Percentiles rank a stretch among this genome's conserved stretches.
Conservation (phyloP, 2,329 filamentous ascomycete genomes). For the Aspergillus pseudoglaucus region DNA sequence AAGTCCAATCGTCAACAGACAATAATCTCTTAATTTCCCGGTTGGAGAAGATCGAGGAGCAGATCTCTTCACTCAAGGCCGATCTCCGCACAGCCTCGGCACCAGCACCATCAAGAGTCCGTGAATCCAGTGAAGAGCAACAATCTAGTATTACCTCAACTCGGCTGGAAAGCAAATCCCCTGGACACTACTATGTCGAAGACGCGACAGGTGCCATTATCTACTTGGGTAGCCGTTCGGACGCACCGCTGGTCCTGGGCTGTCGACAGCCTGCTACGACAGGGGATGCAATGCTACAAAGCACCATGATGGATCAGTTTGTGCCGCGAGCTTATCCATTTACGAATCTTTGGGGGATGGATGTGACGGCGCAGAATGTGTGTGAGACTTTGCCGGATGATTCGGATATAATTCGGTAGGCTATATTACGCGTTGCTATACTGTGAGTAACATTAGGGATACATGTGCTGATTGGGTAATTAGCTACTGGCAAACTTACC, state of each 20-base stretch:
- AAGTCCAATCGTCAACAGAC: background rate
- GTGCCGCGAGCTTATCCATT: slow-evolving; percentile 17
- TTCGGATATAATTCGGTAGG: slow-evolving; percentile 16
- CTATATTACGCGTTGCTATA: background rate
- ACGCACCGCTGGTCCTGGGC: slow-evolving; percentile 12
- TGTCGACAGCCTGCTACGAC: slow-evolving; percentile 6
- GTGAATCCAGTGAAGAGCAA: background rate
- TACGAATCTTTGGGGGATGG: slow-evolving; percentile 17
- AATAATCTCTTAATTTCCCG: slow-evolving; percentile 3
- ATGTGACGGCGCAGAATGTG: slow-evolving; percentile 10
- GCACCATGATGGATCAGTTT: slow-evolving; percentile 11
- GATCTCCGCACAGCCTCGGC: slow-evolving; percentile 8
- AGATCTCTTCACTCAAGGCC: slow-evolving; percentile 15
- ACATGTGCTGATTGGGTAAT: background rate
- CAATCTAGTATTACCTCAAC: background rate
- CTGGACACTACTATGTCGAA: slow-evolving; percentile 15
- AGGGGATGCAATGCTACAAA: slow-evolving; percentile 6
- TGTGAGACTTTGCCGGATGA: slow-evolving; percentile 18
- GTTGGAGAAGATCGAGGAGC: slow-evolving; percentile 15
- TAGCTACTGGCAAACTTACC: slow-evolving; percentile 17
- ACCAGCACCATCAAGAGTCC: background rate
- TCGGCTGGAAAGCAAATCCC: slow-evolving; percentile 6
- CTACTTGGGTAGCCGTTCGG: slow-evolving; percentile 16
- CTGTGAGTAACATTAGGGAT: too few species aligned
- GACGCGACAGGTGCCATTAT: slow-evolving; percentile 18